Conservation (phyloP, 164 flowering plant genomes). For the Berberis vulgaris region DNA sequence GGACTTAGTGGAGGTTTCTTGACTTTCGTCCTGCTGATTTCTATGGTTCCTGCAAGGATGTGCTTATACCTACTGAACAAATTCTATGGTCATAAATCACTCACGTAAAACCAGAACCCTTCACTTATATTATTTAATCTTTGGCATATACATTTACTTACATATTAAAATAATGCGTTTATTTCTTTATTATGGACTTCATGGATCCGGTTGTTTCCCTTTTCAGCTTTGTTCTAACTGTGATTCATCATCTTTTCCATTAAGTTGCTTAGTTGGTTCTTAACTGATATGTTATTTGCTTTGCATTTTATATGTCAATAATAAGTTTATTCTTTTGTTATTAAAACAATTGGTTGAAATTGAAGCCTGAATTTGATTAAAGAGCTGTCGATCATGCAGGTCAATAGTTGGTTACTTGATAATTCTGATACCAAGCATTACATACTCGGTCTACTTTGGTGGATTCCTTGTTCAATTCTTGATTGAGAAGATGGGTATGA, state of each 20-base stretch:
- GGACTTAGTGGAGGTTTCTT: constrained; percentile 91
- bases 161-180: no score
- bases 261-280: no score
- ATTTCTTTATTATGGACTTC: no score
- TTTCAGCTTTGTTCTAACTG: no score
- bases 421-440: constrained; percentile 59
- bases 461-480: constrained; percentile 76
- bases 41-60: constrained; percentile 72
- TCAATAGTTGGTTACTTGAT: constrained; percentile 44
- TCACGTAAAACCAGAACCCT: constrained; percentile 36
- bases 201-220: no score
- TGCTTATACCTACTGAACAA: constrained; percentile 31
- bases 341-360: no score
- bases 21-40: constrained; percentile 44
- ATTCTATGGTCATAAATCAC: constrained; percentile 37
- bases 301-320: no score
- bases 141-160: neutral
- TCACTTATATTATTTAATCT: neutral
- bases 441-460: constrained; percentile 67
- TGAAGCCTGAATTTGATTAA: no score
- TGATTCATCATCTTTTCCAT: no score
- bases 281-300: no score
- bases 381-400: constrained; percentile 38
- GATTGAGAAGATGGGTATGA: constrained; percentile 98
- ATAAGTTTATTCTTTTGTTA: no score